Percentiles rank a stretch among this genome's conserved stretches.
Conservation (phyloP, 768 basidiomycete genomes). For the Russula olivacea region DNA sequence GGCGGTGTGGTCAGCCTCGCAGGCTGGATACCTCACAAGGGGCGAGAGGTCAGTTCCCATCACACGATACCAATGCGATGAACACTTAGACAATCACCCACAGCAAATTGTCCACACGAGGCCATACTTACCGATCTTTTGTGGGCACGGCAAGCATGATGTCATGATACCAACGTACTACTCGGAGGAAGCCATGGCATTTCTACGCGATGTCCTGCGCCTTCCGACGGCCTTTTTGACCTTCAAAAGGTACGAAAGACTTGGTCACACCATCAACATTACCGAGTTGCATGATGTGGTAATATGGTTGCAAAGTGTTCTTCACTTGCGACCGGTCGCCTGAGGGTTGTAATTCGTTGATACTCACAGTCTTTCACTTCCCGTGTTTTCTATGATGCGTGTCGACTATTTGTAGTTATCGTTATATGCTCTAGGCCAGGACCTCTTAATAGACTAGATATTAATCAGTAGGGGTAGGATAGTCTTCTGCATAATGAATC, state of each 20-base stretch:
- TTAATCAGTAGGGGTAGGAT: not conserved
- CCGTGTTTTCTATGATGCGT: not conserved
- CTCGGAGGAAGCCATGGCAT: constrained; percentile 33
- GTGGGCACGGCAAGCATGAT: constrained; percentile 40
- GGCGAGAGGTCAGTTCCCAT: constrained; percentile 32
- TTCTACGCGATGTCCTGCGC: constrained; percentile 31
- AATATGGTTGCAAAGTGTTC: constrained; percentile 29
- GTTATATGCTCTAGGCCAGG: not conserved
- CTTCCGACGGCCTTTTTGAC: constrained; percentile 26
- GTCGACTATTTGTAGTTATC: not conserved
- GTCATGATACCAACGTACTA: constrained; percentile 35
- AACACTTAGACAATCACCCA: not conserved
- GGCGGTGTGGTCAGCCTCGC: constrained; percentile 42
- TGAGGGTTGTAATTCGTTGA: not conserved
- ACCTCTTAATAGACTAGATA: not conserved
- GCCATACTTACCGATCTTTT: constrained; percentile 38
- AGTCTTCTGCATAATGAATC: not conserved
- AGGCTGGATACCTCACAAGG: constrained; percentile 41
- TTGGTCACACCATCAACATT: constrained; percentile 35
- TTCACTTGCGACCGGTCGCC: constrained; percentile 5
- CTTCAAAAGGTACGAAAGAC: constrained; percentile 31
- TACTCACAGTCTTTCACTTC: not conserved
- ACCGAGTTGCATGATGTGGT: constrained; percentile 34
- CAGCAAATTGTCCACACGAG: constrained; percentile 34
- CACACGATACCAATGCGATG: not conserved